Conservation (phyloP, 192 early-diverging fungal species). For the Pilobolus umbonatus region DNA sequence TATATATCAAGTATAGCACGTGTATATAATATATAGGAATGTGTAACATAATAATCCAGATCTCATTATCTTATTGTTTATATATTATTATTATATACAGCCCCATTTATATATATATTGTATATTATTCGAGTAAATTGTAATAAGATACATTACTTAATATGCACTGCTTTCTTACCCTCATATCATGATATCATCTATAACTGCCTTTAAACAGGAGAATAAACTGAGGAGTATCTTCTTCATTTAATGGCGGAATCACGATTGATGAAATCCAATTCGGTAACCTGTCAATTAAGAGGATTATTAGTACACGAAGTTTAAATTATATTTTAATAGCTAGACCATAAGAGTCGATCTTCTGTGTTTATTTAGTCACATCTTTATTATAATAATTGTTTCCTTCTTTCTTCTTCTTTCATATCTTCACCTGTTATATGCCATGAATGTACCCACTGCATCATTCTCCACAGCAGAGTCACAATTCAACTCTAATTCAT, state of each 20-base stretch:
- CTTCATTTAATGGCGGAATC: background rate
- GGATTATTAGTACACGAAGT: background rate
- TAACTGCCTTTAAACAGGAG: too few species aligned
- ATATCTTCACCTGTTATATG: background rate
- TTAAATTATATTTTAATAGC: background rate
- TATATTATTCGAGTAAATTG: background rate
- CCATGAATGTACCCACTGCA: background rate
- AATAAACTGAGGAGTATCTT: too few species aligned
- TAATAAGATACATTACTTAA: too few species aligned
- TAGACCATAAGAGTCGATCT: background rate
- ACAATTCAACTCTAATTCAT: too few species aligned
- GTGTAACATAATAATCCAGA: too few species aligned
- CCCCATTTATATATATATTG: background rate
- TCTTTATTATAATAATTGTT: background rate
- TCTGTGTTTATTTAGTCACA: conserved; percentile 1
- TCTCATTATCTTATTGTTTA: too few species aligned
- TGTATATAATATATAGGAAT: too few species aligned
- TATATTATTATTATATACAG: background rate
- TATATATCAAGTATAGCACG: too few species aligned
- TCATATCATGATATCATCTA: too few species aligned
- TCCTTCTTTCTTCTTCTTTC: conserved; percentile 9
- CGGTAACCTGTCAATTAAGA: conserved; percentile 20
- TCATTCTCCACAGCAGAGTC: too few species aligned
- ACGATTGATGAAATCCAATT: conserved; percentile 3
- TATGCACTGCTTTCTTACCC: too few species aligned